phyloP scores from a whole-genome alignment of 345 rosid genomes.

The Angophora floribunda region DNA sequence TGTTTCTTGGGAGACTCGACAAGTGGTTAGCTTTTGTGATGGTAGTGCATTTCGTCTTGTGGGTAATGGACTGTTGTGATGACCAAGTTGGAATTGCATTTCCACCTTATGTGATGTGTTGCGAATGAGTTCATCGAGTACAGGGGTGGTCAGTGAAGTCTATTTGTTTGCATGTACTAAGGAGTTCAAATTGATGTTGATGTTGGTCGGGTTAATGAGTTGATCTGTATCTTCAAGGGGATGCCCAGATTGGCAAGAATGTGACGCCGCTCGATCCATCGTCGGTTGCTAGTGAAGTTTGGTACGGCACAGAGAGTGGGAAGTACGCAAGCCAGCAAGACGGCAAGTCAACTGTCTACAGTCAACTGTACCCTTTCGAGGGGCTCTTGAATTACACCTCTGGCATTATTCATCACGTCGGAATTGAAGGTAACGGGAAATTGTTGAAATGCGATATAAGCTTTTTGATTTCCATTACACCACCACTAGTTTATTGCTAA shows the following conservation, averaged over 20 bases:
- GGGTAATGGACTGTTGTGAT: not conserved
- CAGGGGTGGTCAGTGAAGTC: not conserved
- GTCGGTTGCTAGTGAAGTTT: constrained; percentile 51
- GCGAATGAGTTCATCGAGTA: not conserved
- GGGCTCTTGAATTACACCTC: constrained; percentile 82
- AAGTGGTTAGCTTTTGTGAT: not conserved
- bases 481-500: not conserved
- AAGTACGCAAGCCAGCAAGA: constrained; percentile 16
- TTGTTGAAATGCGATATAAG: not conserved
- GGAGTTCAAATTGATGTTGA: not conserved
- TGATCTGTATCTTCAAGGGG: constrained; percentile 32
- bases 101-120: not conserved
- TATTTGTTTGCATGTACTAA: not conserved
- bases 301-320: constrained; percentile 56
- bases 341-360: constrained; percentile 57
- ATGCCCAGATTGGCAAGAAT: constrained; percentile 50
- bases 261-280: constrained; percentile 53
- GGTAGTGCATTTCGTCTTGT: not conserved
- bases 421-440: constrained; percentile 36
- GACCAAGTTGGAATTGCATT: not conserved
- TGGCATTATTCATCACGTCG: constrained; percentile 78
- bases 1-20: not conserved
- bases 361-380: constrained; percentile 70
- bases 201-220: not conserved
- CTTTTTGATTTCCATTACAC: not conserved